These are phyloP conservation scores for Diplodia sapinea DNA, from an alignment of 2,329 filamentous ascomycete genomes.

Conservation along the genomic window DNA sequence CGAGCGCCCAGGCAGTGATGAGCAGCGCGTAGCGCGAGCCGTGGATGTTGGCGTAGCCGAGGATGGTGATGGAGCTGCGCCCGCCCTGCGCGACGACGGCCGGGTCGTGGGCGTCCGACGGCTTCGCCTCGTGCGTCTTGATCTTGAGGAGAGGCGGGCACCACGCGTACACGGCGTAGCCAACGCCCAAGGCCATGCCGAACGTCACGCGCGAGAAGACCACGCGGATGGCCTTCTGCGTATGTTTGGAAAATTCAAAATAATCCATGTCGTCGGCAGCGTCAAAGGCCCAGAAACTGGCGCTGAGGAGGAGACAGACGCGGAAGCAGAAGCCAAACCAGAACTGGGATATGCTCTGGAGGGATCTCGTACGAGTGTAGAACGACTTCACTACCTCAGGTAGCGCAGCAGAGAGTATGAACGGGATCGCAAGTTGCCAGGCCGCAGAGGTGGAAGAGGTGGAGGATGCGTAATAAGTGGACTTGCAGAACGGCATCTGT, in stretches of 20 bases:
- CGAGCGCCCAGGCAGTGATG: constrained; percentile 76
- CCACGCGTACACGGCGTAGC: constrained; percentile 84
- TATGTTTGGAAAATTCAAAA: constrained; percentile 66
- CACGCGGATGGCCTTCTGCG: constrained; percentile 75
- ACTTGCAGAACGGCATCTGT: constrained; percentile 95
- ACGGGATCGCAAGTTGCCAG: constrained; percentile 86
- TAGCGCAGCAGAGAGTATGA: constrained; percentile 71
- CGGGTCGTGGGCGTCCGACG: constrained; percentile 39
- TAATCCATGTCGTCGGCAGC: constrained; percentile 86
- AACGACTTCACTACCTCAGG: constrained; percentile 80
- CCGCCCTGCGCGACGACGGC: constrained; percentile 39
- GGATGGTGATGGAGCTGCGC: constrained; percentile 67
- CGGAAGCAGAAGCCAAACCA: constrained; percentile 87
- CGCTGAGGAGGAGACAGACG: constrained; percentile 73
- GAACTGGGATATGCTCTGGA: constrained; percentile 80
- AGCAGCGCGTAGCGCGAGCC: constrained; percentile 89
- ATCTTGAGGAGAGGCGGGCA: constrained; percentile 84
- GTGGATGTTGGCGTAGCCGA: constrained; percentile 92
- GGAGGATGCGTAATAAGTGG: constrained; percentile 92
- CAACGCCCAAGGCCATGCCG: constrained; percentile 79
- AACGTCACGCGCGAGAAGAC: constrained; percentile 81
- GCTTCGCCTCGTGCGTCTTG: constrained; percentile 46
- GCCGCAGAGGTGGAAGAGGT: constrained; percentile 90
- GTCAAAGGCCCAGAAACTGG: constrained; percentile 86
- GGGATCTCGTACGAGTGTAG: constrained; percentile 80